phyloP scores from a whole-genome alignment of 257 asterid genomes.

The Eustoma russellianum region DNA sequence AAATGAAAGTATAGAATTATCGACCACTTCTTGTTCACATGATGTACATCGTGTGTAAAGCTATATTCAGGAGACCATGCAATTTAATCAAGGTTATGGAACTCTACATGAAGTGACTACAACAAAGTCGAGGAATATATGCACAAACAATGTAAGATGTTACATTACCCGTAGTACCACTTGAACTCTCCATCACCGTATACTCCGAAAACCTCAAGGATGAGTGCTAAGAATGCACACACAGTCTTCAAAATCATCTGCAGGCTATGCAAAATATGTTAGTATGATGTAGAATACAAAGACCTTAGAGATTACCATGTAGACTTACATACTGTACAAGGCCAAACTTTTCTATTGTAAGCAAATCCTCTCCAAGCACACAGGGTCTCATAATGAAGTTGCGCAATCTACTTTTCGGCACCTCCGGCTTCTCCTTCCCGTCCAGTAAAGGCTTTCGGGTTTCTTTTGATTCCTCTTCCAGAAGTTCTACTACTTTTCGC shows the following conservation, averaged over 20 bases:
- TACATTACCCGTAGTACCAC: constrained; percentile 75
- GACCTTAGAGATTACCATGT: neutral
- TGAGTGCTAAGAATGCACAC: constrained; percentile 67
- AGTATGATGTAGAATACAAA: neutral
- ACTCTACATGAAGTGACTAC: no score
- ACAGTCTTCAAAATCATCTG: constrained; percentile 95
- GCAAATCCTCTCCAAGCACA: constrained; percentile 56
- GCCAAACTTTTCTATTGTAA: constrained; percentile 71
- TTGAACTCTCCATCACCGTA: constrained; percentile 91
- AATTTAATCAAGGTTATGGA: no score
- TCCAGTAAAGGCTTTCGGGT: constrained; percentile 56
- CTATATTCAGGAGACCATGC: no score
- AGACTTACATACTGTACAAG: constrained; percentile 78
- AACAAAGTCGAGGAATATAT: no score
- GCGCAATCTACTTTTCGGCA: constrained; percentile 23
- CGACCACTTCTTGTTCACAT: no score
- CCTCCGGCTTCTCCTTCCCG: constrained; percentile 21
- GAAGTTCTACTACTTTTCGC: constrained; percentile 39
- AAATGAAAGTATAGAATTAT: no score
- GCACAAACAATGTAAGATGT: no score
- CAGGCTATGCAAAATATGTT: constrained; percentile 8
- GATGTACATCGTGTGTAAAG: no score
- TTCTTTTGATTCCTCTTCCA: constrained; percentile 64
- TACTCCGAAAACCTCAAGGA: constrained; percentile 75
- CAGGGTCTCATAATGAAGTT: constrained; percentile 59